phyloP scores from a whole-genome alignment of 2,329 filamentous ascomycete genomes.

The Diaporthe sp. region DNA sequence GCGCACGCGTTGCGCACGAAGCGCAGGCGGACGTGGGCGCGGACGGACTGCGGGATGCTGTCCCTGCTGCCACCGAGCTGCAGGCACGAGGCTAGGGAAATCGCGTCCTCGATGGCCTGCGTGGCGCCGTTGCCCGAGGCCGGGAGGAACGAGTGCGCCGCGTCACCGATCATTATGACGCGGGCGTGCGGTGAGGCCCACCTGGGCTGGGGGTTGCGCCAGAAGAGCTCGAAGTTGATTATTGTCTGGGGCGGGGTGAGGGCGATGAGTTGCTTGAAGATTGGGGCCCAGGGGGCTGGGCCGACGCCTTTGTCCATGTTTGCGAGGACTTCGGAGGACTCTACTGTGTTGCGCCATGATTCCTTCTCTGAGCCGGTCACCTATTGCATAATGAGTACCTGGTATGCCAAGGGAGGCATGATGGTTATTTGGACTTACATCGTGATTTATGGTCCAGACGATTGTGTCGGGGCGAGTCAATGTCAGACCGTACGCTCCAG shows the following conservation, averaged over 20 bases:
- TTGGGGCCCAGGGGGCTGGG: not conserved
- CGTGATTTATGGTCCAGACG: constrained; percentile 5
- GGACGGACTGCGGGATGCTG: constrained; percentile 1
- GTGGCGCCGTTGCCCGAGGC: constrained; percentile 55
- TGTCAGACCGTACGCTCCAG: constrained; percentile 6
- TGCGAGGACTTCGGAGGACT: not conserved
- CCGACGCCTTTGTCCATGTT: constrained; percentile 49
- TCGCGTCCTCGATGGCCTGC: constrained; percentile 55
- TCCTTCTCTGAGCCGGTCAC: constrained; percentile 1
- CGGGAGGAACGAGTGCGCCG: constrained; percentile 55
- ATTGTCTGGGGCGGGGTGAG: constrained; percentile 6
- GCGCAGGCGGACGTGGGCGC: not conserved
- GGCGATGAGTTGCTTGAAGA: not conserved
- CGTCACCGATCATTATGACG: constrained; percentile 54
- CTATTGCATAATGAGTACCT: not conserved
- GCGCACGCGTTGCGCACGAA: constrained; percentile 12
- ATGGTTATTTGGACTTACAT: not conserved
- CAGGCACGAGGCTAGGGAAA: constrained; percentile 52
- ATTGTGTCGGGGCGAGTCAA: constrained; percentile 14
- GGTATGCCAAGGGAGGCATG: too few species aligned
- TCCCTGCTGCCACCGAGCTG: constrained; percentile 43
- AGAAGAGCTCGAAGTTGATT: constrained; percentile 11
- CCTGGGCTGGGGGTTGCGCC: constrained; percentile 42
- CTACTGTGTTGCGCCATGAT: constrained; percentile 14
- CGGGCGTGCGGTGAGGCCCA: constrained; percentile 51